Percentiles rank a stretch among this genome's conserved stretches.
phyloP scores from a whole-genome alignment of 441 rosid species.

The Syzygium syzygioides region DNA sequence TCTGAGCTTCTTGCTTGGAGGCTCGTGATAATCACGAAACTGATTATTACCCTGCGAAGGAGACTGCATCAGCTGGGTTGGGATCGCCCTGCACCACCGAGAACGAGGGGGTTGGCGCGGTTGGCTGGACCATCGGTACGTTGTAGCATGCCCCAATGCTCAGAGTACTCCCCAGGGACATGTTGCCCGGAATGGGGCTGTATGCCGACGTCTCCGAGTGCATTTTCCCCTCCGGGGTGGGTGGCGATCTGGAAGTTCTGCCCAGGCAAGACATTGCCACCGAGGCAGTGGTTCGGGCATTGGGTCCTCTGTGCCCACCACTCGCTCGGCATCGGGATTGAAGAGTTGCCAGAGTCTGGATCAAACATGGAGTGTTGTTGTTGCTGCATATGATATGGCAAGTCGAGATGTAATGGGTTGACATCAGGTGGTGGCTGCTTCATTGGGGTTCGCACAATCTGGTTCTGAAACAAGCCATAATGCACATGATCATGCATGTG shows the following conservation, averaged over 20 bases:
- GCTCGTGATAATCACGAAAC: neutral
- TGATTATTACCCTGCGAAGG: neutral
- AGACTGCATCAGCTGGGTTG: neutral
- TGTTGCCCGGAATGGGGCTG: neutral
- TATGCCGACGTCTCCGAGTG: neutral
- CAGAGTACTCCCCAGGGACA: neutral
- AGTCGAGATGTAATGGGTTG: neutral
- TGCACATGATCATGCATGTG: neutral
- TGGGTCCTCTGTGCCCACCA: neutral
- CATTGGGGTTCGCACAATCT: neutral
- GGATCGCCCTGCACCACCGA: neutral
- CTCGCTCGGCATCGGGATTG: neutral
- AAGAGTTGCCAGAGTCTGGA: neutral
- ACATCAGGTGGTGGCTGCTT: neutral
- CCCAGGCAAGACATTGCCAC: neutral
- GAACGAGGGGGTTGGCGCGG: neutral
- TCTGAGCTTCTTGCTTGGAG: neutral
- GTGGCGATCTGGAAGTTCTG: neutral
- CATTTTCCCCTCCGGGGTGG: neutral
- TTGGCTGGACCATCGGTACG: neutral
- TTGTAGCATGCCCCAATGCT: neutral
- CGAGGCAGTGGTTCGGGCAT: neutral
- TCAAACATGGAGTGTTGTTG: neutral
- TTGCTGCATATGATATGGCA: neutral
- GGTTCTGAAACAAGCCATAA: neutral